Percentiles rank a stretch among this genome's conserved stretches.
Evolutionary conservation across 208 protist genomes (phyloP).

Genomic region (Acanthamoeba castellanii): DNA sequence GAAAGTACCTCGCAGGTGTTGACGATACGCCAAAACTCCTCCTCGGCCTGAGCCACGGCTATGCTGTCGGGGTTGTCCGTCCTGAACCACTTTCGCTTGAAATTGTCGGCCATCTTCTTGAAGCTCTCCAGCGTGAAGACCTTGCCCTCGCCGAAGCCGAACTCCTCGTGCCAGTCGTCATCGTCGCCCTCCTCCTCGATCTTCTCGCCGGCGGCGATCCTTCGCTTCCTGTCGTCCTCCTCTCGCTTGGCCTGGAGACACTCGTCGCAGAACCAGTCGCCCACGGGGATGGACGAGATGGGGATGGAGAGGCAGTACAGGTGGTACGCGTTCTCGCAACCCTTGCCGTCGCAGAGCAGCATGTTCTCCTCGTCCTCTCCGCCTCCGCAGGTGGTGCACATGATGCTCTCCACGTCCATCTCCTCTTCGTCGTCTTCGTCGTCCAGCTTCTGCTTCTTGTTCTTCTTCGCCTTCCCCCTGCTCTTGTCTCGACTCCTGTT

Average conservation of each 20-base stretch:
- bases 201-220: constrained; percentile 39
- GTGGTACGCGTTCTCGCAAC: constrained; percentile 75
- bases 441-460: constrained; percentile 14
- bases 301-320: constrained; percentile 75
- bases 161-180: constrained; percentile 74
- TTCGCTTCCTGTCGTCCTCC: constrained; percentile 55
- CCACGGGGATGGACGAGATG: constrained; percentile 68
- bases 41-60: constrained; percentile 44
- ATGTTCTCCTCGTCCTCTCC: constrained; percentile 70
- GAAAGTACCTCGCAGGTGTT: constrained; percentile 70
- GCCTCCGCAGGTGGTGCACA: constrained; percentile 72
- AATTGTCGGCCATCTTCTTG: constrained; percentile 79
- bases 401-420: constrained; percentile 75
- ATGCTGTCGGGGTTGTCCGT: constrained; percentile 8
- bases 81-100: constrained; percentile 81
- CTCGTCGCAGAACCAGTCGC: constrained; percentile 78
- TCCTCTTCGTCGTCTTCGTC: constrained; percentile 70
- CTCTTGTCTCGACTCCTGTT: constrained; percentile 6
- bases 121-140: constrained; percentile 79
- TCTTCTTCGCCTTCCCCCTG: background rate
- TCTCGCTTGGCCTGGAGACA: constrained; percentile 47
- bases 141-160: constrained; percentile 81
- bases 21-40: constrained; percentile 74
- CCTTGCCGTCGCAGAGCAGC: constrained; percentile 78
- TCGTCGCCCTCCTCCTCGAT: constrained; percentile 10